Evolutionary conservation across 768 basidiomycete species (phyloP).

Genomic region (Lactarius hengduanensis): DNA sequence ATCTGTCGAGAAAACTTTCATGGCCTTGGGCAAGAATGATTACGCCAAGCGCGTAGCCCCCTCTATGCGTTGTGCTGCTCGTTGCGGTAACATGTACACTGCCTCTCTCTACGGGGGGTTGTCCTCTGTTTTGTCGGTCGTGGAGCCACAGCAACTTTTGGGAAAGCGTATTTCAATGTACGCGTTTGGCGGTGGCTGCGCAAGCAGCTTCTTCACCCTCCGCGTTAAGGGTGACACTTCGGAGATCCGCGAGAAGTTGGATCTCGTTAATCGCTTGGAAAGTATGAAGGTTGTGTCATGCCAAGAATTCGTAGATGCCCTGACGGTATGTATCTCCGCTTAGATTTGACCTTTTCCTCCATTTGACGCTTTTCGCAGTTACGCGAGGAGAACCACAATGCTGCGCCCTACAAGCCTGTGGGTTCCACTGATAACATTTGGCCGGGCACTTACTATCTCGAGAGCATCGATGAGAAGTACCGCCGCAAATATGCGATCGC

Average conservation of each 20-base stretch:
- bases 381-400: slow-evolving; percentile 96
- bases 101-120: slow-evolving; percentile 94
- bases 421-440: slow-evolving; percentile 92
- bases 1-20: slow-evolving; percentile 91
- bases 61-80: slow-evolving; percentile 81
- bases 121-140: slow-evolving; percentile 75
- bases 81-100: slow-evolving; percentile 99
- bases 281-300: slow-evolving; percentile 90
- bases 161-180: slow-evolving; percentile 91
- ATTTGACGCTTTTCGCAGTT: slow-evolving; percentile 44
- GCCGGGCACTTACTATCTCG: slow-evolving; percentile 92
- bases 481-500: slow-evolving; percentile 70
- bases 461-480: slow-evolving; percentile 85
- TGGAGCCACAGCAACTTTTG: slow-evolving; percentile 64
- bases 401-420: slow-evolving; percentile 76
- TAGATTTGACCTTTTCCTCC: background rate
- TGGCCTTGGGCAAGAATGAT: slow-evolving; percentile 65
- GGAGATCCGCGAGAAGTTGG: slow-evolving; percentile 77
- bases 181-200: slow-evolving; percentile 95
- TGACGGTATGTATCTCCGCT: slow-evolving; percentile 46
- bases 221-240: slow-evolving; percentile 84
- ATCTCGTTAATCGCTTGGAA: slow-evolving; percentile 73
- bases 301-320: slow-evolving; percentile 86
- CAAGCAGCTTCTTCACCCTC: slow-evolving; percentile 88
- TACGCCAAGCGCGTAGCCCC: slow-evolving; percentile 79